Evolutionary conservation across 2,329 filamentous ascomycete species (phyloP).

Genomic region (Alternaria incomplexa): DNA sequence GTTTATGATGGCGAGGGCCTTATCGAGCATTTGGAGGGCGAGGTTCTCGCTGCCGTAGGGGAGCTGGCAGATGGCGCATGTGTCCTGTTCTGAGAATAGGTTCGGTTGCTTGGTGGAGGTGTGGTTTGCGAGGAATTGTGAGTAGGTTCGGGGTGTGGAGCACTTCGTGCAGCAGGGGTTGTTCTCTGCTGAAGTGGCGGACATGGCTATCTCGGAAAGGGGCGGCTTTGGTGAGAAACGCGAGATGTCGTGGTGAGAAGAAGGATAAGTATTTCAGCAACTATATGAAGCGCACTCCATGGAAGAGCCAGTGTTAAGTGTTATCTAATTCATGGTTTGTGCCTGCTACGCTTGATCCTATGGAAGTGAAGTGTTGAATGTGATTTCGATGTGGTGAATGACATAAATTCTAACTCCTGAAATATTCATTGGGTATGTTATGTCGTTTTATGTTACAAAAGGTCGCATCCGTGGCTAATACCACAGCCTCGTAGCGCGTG

Average conservation of each 20-base stretch:
- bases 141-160: neutral
- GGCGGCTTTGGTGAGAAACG: no score
- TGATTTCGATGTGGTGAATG: neutral
- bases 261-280: no score
- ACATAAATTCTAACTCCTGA: neutral
- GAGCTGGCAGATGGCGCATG: neutral
- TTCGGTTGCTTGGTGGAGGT: neutral
- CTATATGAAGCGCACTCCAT: no score
- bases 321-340: neutral
- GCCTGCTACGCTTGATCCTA: neutral
- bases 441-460: neutral
- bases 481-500: neutral
- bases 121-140: neutral
- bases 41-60: neutral
- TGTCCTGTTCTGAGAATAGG: neutral
- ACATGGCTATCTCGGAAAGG: neutral
- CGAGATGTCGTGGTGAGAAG: no score
- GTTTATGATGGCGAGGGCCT: neutral
- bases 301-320: no score
- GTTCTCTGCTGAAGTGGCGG: neutral
- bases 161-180: neutral
- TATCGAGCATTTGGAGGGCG: neutral
- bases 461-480: neutral
- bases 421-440: neutral
- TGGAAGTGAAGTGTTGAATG: neutral